Conservation (phyloP, 495 filamentous ascomycete species). For the Recurvomyces mirabilis region DNA sequence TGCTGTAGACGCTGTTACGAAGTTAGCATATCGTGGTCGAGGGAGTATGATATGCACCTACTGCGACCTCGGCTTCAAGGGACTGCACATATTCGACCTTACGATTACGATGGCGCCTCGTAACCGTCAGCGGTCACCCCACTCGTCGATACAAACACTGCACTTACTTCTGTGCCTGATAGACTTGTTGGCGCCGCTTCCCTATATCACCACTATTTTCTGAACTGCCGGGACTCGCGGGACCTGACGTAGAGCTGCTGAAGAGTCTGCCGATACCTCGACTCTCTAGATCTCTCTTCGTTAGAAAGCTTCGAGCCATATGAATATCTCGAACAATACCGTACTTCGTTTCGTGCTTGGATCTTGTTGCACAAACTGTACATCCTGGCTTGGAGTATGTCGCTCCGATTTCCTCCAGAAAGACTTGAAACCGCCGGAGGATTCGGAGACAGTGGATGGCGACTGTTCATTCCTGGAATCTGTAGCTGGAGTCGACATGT, state of each 20-base stretch:
- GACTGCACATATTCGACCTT: slow-evolving; percentile 15
- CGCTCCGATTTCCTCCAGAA: slow-evolving; percentile 10
- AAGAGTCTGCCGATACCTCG: not conserved
- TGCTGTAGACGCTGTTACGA: slow-evolving; percentile 1
- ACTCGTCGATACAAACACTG: not conserved
- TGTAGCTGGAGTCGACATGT: too few relatives aligned
- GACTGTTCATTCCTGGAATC: too few relatives aligned
- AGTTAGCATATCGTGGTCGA: not conserved
- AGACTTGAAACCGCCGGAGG: slow-evolving; percentile 8
- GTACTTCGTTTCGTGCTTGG: slow-evolving; percentile 2
- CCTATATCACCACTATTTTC: not conserved
- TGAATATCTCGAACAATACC: not conserved
- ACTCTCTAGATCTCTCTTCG: not conserved
- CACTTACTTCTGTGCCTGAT: slow-evolving; percentile 19
- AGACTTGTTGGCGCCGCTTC: slow-evolving; percentile 15
- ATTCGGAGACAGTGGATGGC: not conserved
- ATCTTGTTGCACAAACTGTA: slow-evolving; percentile 13
- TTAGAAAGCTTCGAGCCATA: too few relatives aligned
- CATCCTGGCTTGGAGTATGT: not conserved
- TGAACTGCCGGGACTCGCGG: not conserved
- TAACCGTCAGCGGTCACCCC: not conserved
- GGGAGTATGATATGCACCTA: not conserved
- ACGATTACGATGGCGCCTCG: slow-evolving; percentile 15
- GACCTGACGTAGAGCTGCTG: not conserved
- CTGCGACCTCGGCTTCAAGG: slow-evolving; percentile 13